Percentiles rank a stretch among this genome's conserved stretches.
Evolutionary conservation across 306 rosid species (phyloP).

Genomic region (Alnus glutinosa): DNA sequence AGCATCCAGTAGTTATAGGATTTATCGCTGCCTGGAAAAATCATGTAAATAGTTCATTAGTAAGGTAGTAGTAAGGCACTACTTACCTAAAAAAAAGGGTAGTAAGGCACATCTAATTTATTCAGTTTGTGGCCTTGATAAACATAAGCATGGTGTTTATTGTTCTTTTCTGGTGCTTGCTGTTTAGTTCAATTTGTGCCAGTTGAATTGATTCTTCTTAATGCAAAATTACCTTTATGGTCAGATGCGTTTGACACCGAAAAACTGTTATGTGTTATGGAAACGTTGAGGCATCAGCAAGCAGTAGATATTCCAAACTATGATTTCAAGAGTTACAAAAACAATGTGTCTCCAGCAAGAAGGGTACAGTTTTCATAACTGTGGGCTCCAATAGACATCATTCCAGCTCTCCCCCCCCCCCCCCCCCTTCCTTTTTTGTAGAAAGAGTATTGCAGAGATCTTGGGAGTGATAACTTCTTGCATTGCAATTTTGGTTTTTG

Average conservation of each 20-base stretch:
- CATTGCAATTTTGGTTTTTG: neutral
- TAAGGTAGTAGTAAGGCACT: neutral
- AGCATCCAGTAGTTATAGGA: neutral
- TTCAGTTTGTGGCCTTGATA: slow-evolving; percentile 2
- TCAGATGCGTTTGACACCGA: slow-evolving; percentile 94
- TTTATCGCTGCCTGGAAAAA: neutral
- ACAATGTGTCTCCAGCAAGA: slow-evolving; percentile 74
- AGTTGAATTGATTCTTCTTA: slow-evolving; percentile 24
- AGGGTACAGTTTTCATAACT: slow-evolving; percentile 59
- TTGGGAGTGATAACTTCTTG: neutral
- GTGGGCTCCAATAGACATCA: neutral
- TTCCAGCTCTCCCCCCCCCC: neutral
- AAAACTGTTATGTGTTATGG: slow-evolving; percentile 72
- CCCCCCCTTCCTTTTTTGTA: neutral
- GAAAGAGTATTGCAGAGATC: slow-evolving; percentile 10
- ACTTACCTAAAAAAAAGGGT: neutral
- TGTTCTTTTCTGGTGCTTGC: neutral
- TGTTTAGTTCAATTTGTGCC: slow-evolving; percentile 20
- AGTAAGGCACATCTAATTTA: neutral
- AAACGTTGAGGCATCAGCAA: slow-evolving; percentile 80
- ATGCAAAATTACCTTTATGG: slow-evolving; percentile 27
- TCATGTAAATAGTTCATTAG: neutral
- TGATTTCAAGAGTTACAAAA: slow-evolving; percentile 90
- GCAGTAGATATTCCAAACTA: slow-evolving; percentile 97
- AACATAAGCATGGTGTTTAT: neutral